These are phyloP conservation scores for Huiozyma sinensis DNA, from an alignment of 805 yeast genomes.

Conservation along the genomic window DNA sequence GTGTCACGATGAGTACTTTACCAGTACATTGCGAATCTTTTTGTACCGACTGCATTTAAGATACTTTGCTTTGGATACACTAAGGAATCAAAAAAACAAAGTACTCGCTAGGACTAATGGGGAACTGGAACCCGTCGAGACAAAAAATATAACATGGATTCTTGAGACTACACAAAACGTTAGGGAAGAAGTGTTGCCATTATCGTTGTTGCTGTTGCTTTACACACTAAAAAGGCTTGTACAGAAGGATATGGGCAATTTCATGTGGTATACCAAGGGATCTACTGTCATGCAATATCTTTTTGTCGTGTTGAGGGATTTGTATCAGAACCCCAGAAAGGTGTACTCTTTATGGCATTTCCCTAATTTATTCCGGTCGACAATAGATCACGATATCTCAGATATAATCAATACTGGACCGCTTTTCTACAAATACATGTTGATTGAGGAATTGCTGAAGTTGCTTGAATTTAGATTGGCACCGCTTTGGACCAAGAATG, in stretches of 20 bases:
- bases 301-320: conserved; percentile 18
- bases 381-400: conserved; percentile 10
- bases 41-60: conserved; percentile 20
- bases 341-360: conserved; percentile 4
- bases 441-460: conserved; percentile 19
- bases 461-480: conserved; percentile 16
- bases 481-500: conserved; percentile 20
- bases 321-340: conserved; percentile 13
- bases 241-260: conserved; percentile 10
- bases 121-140: neutral
- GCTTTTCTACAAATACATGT: conserved; percentile 9
- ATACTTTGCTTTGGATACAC: conserved; percentile 11
- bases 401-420: conserved; percentile 12
- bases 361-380: neutral
- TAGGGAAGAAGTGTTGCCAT: conserved; percentile 13
- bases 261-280: conserved; percentile 22
- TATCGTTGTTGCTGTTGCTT: conserved; percentile 15
- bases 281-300: conserved; percentile 26
- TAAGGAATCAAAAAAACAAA: conserved; percentile 4
- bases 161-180: conserved; percentile 8
- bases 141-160: conserved; percentile 10
- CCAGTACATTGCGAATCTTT: conserved; percentile 17
- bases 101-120: neutral
- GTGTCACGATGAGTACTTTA: conserved; percentile 10
- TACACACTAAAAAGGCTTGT: conserved; percentile 19